phyloP scores from a whole-genome alignment of 176 grass and related monocot species.

The Lolium multiflorum region DNA sequence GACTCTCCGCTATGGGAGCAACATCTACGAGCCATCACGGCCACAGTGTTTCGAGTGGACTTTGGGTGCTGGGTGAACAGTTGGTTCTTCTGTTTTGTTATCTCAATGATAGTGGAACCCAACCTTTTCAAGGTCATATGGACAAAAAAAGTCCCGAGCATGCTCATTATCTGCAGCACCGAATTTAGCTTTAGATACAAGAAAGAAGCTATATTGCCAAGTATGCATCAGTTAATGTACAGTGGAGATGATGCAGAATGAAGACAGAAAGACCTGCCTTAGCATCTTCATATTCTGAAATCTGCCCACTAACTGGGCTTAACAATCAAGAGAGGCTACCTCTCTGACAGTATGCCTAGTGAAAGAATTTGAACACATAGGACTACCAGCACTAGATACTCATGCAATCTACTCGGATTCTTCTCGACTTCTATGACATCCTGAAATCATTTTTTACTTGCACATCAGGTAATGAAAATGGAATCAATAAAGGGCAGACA shows the following conservation, averaged over 20 bases:
- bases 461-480: too few species aligned
- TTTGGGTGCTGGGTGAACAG: neutral
- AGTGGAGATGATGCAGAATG: neutral
- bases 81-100: neutral
- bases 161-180: constrained; percentile 64
- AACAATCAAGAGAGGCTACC: constrained; percentile 55
- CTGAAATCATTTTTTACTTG: too few species aligned
- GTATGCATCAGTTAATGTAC: constrained; percentile 65
- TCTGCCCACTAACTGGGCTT: constrained; percentile 79
- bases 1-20: too few species aligned
- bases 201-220: constrained; percentile 63
- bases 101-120: neutral
- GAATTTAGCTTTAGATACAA: constrained; percentile 87
- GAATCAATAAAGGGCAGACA: too few species aligned
- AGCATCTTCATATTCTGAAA: constrained; percentile 93
- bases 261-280: constrained; percentile 68
- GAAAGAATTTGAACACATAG: too few species aligned
- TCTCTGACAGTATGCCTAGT: too few species aligned
- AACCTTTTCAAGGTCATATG: neutral
- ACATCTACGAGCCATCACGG: too few species aligned
- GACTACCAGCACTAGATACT: too few species aligned
- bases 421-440: too few species aligned
- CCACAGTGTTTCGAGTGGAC: neutral
- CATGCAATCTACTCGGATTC: too few species aligned
- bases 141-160: constrained; percentile 22